Evolutionary conservation across 345 rosid species (phyloP), one percentile per base, ranked within the genome.

Genomic region (Streptanthus diversifolius): DNA sequence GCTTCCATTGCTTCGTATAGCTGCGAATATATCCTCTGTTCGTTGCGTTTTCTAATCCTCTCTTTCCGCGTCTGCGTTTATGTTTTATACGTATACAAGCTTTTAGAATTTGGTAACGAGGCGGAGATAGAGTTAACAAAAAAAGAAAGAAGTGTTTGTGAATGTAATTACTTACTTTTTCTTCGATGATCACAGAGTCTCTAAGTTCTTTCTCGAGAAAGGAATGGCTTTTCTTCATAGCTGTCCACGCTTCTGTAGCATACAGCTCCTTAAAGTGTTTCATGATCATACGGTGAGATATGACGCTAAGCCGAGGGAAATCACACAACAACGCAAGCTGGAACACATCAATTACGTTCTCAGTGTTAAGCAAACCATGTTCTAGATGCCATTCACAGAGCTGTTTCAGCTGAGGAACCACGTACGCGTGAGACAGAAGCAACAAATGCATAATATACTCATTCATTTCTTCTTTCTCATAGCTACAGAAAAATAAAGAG

Each of bases 1-100:
- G 98, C 95, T 63, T 93, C 96, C 98, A 89, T 93, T 19, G 97
- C 98, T 66, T 86, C 96, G 5, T 86, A 84, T 21, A 93, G 58
- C 57, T 90, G 89, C 63, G 88, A 35, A 49, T 93, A 93, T 48
- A 90, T 87, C 74, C 82, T 84, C 72, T 77, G 61, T 71, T 93
- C 92, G 0, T 88, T 83, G 2, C 49, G 11, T 63, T 79, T 89
- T 49, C 83, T 83, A 10, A 74, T 77, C 75, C 89, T 84, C 37
- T 84, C 83, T 54, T 85, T 88, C 15, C 69, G 75, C 48, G 43
- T 68, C 97, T 90, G 86, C 19, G 51, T 45, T 72, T 25, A 40
- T 9, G 45, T 37, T 37, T 62, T 8, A 29, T 6, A n/a, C 29
- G 21, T 15, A 33, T 57, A 65, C 54, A 65, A 75, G 29, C 49